Percentiles rank a stretch among this genome's conserved stretches.
These are phyloP conservation scores for Dillenia turbinata DNA, from an alignment of 164 flowering plant genomes.

Conservation along the genomic window DNA sequence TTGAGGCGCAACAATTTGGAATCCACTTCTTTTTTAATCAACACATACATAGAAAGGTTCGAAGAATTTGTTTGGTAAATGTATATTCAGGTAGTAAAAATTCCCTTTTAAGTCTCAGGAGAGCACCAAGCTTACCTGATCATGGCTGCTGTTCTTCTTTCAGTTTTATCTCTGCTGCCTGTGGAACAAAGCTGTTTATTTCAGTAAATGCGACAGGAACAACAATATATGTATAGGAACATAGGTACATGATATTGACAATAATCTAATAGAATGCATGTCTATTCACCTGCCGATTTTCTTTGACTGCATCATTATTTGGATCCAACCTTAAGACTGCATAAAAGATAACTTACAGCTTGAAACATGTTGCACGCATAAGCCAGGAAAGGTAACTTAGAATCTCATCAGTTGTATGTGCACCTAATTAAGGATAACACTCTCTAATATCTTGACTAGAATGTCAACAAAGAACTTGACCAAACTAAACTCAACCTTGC, in stretches of 20 bases:
- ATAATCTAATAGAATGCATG: background rate
- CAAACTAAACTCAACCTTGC: too few relatives aligned
- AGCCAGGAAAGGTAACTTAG: too few relatives aligned
- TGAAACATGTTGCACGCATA: too few relatives aligned
- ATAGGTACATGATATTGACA: background rate
- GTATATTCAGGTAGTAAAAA: too few relatives aligned
- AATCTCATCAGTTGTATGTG: too few relatives aligned
- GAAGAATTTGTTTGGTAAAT: too few relatives aligned
- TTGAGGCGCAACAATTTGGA: too few relatives aligned
- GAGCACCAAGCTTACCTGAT: constrained; percentile 40
- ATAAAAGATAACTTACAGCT: constrained; percentile 5
- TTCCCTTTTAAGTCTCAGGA: background rate
- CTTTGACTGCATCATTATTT: constrained; percentile 57
- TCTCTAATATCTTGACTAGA: too few relatives aligned
- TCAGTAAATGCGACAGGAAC: background rate
- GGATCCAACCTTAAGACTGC: constrained; percentile 91
- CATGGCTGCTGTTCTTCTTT: constrained; percentile 35
- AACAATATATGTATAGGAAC: background rate
- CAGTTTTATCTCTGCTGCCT: constrained; percentile 75
- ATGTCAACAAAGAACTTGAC: too few relatives aligned
- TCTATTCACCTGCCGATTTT: constrained; percentile 63
- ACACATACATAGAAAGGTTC: too few relatives aligned
- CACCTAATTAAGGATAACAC: too few relatives aligned
- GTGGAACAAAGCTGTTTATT: constrained; percentile 4
- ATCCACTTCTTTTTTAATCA: too few relatives aligned